Evolutionary conservation across 129 eudicot genomes (phyloP).

Genomic region (Saussurea involucrata): DNA sequence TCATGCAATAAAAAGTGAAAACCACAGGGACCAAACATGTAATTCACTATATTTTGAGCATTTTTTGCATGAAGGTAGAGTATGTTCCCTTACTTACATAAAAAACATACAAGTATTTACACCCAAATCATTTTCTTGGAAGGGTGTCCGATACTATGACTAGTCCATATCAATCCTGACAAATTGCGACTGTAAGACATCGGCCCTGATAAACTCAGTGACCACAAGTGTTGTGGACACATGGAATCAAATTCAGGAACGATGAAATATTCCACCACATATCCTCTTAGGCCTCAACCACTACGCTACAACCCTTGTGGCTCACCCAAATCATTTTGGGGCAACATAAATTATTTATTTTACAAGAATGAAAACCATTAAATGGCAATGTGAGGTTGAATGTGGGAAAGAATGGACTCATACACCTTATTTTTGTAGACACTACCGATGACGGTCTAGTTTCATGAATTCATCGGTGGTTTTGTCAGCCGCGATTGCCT

Average conservation of each 20-base stretch:
- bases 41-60: not conserved
- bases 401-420: not conserved
- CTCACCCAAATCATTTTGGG: not conserved
- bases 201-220: too few relatives aligned
- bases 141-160: too few relatives aligned
- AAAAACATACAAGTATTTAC: not conserved
- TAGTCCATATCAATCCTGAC: too few relatives aligned
- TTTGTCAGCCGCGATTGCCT: not conserved
- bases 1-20: not conserved
- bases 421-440: not conserved
- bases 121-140: not conserved
- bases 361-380: not conserved
- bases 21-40: not conserved
- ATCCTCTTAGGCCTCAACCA: too few relatives aligned
- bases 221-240: too few relatives aligned
- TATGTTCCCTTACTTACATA: not conserved
- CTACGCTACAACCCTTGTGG: too few relatives aligned
- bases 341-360: not conserved
- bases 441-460: not conserved
- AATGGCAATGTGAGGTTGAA: not conserved
- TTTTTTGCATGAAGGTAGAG: too few relatives aligned
- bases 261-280: too few relatives aligned
- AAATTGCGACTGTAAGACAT: too few relatives aligned
- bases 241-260: too few relatives aligned
- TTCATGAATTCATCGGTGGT: not conserved